A percentile compares a stretch with the other conserved stretches of the same genome.
Evolutionary conservation across 1,139 yeast genomes (phyloP).

Genomic region (Starmera stellimalicola): DNA sequence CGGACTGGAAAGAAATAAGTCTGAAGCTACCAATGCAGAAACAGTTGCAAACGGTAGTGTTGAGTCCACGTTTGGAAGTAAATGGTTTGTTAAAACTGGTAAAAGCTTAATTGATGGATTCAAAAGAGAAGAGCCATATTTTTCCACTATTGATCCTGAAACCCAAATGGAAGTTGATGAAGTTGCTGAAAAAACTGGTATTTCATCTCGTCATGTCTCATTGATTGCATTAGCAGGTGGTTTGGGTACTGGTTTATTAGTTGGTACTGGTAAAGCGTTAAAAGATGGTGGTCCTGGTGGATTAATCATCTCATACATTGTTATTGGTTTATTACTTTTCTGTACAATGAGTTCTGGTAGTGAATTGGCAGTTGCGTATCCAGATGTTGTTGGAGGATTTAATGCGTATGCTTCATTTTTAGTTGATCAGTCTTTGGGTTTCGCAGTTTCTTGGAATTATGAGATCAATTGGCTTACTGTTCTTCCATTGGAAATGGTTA

Average conservation of each 20-base stretch:
- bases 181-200: not conserved
- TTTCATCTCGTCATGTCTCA: conserved; percentile 34
- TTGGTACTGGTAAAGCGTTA: conserved; percentile 58
- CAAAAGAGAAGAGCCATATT: not conserved
- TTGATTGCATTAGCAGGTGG: conserved; percentile 56
- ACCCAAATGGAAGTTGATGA: conserved; percentile 1
- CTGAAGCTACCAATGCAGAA: no score
- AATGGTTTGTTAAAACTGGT: not conserved
- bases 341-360: conserved; percentile 60
- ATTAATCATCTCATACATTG: conserved; percentile 46
- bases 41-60: no score
- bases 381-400: conserved; percentile 60
- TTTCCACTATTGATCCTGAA: conserved; percentile 2
- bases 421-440: conserved; percentile 66
- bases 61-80: no score
- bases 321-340: conserved; percentile 51
- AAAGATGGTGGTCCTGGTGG: conserved; percentile 68
- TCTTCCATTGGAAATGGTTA: conserved; percentile 64
- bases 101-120: not conserved
- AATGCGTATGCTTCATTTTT: conserved; percentile 57
- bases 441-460: conserved; percentile 67
- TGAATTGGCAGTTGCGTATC: conserved; percentile 64
- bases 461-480: conserved; percentile 69
- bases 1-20: no score
- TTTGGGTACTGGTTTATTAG: conserved; percentile 52